Evolutionary conservation across 2,329 filamentous ascomycete species (phyloP).

Genomic region (Mariannaea sp.): DNA sequence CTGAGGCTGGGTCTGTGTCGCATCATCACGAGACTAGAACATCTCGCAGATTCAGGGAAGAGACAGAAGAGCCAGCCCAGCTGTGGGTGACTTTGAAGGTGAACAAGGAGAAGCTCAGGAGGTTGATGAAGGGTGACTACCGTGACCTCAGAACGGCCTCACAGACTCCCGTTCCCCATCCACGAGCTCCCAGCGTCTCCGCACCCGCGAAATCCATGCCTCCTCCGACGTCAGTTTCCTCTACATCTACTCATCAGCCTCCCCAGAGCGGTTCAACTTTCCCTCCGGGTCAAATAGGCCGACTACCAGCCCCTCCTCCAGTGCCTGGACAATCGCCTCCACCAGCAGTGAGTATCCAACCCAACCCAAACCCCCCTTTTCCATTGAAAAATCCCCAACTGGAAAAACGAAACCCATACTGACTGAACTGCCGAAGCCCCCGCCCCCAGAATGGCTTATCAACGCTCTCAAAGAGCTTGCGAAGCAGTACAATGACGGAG

Average conservation of each 20-base stretch:
- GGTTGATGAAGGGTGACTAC: slow-evolving; percentile 62
- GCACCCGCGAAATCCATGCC: slow-evolving; percentile 42
- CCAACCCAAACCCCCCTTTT: no score
- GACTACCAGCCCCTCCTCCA: slow-evolving; percentile 69
- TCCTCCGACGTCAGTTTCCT: slow-evolving; percentile 47
- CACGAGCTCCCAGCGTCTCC: slow-evolving; percentile 41
- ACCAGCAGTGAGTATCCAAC: slow-evolving; percentile 64
- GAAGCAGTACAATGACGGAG: slow-evolving; percentile 71
- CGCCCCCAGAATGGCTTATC: slow-evolving; percentile 84
- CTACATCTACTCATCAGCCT: slow-evolving; percentile 45
- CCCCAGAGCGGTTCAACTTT: slow-evolving; percentile 43
- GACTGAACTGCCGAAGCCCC: slow-evolving; percentile 62
- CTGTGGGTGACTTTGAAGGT: slow-evolving; percentile 78
- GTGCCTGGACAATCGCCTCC: slow-evolving; percentile 60
- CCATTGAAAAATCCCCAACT: no score
- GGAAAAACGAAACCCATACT: no score
- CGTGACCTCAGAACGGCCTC: slow-evolving; percentile 46
- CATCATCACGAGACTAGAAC: slow-evolving; percentile 76
- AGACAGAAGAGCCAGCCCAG: slow-evolving; percentile 74
- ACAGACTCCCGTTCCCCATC: slow-evolving; percentile 43
- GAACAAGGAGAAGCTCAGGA: slow-evolving; percentile 70
- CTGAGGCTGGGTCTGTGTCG: slow-evolving; percentile 66
- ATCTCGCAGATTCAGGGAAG: slow-evolving; percentile 71
- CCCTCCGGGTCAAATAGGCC: slow-evolving; percentile 64
- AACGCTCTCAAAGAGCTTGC: slow-evolving; percentile 72